A percentile compares a stretch with the other conserved stretches of the same genome.
Evolutionary conservation across 116 monocot species (phyloP).

Genomic region (Dioscorea cayenensis): DNA sequence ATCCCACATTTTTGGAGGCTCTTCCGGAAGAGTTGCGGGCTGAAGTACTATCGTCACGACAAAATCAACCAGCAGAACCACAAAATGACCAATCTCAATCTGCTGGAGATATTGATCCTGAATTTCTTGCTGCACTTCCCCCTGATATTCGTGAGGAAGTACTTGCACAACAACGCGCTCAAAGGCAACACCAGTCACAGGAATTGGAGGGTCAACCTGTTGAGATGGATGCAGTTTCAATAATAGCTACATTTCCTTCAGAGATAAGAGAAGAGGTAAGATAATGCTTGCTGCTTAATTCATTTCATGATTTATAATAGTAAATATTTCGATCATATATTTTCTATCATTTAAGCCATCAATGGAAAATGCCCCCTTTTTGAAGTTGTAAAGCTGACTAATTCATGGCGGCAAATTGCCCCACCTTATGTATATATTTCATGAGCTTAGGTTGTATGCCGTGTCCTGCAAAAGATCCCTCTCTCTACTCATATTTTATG

Average conservation of each 20-base stretch:
- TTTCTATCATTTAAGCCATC: too few species aligned
- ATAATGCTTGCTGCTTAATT: neutral
- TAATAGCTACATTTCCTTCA: constrained; percentile 98
- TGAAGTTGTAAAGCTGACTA: too few species aligned
- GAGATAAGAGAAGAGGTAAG: constrained; percentile 96
- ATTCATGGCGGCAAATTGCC: neutral
- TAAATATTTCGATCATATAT: neutral
- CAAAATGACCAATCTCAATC: constrained; percentile 62
- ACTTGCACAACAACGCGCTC: constrained; percentile 84
- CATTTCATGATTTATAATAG: neutral
- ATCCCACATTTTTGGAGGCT: constrained; percentile 97
- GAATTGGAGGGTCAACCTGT: constrained; percentile 98
- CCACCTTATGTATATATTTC: neutral
- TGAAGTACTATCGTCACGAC: constrained; percentile 89
- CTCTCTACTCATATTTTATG: neutral
- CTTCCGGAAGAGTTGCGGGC: constrained; percentile 93
- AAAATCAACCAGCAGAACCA: constrained; percentile 74
- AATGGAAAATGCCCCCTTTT: too few species aligned
- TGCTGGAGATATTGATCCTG: constrained; percentile 90
- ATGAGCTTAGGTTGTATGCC: neutral
- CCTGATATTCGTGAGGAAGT: constrained; percentile 97
- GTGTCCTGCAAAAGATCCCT: neutral
- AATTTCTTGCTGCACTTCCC: constrained; percentile 99
- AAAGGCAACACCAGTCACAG: constrained; percentile 72
- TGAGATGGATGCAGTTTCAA: constrained; percentile 99